Percentiles rank a stretch among this genome's conserved stretches.
Conservation (phyloP, 2,329 filamentous ascomycete species). For the Bipolaris bicolor region DNA sequence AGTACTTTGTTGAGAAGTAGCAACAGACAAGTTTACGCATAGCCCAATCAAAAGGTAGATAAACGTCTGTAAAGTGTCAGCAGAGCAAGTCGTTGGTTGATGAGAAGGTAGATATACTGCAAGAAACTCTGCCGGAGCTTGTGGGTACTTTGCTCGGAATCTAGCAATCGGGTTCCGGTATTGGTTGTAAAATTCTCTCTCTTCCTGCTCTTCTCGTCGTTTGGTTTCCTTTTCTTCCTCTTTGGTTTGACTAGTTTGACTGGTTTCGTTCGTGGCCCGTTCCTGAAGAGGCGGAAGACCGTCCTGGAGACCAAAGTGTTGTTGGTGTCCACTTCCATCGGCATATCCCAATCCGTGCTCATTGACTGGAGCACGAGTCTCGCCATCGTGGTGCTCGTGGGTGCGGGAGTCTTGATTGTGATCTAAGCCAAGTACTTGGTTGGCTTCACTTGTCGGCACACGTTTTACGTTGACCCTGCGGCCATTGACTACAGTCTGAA, state of each 20-base stretch:
- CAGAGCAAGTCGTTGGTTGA: too few species aligned
- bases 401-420: not conserved
- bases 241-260: slow-evolving; percentile 38
- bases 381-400: slow-evolving; percentile 14
- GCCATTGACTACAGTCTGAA: slow-evolving; percentile 20
- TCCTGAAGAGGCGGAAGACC: slow-evolving; percentile 49
- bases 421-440: slow-evolving; percentile 9
- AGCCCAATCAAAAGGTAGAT: slow-evolving; percentile 54
- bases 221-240: slow-evolving; percentile 48
- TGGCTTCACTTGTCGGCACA: slow-evolving; percentile 18
- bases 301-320: slow-evolving; percentile 54
- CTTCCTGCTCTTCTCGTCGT: slow-evolving; percentile 53
- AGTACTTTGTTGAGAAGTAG: slow-evolving; percentile 53
- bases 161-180: slow-evolving; percentile 59
- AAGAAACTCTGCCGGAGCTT: slow-evolving; percentile 61
- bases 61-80: slow-evolving; percentile 25
- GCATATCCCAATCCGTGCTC: slow-evolving; percentile 30
- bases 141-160: slow-evolving; percentile 59
- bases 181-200: slow-evolving; percentile 55
- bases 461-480: slow-evolving; percentile 24
- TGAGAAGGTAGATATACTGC: slow-evolving; percentile 44
- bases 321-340: slow-evolving; percentile 13
- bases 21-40: slow-evolving; percentile 56
- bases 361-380: slow-evolving; percentile 29
- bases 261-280: slow-evolving; percentile 31